phyloP scores from a whole-genome alignment of 345 rosid genomes.

The Zanthoxylum bungeanum region DNA sequence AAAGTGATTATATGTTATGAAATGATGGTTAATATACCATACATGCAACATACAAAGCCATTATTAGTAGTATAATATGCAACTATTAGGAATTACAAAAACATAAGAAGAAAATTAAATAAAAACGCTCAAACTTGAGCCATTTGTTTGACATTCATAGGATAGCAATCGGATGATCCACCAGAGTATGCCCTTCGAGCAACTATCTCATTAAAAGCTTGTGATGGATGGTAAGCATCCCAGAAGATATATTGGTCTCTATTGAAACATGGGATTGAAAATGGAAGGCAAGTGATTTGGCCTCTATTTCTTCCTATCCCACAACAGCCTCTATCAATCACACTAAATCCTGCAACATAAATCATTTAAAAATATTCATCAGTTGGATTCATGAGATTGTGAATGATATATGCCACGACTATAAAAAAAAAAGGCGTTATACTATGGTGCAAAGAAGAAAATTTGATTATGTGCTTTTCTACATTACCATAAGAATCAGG shows the following conservation, averaged over 20 bases:
- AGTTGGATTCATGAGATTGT: too few species aligned
- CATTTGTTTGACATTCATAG: conserved; percentile 52
- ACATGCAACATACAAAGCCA: too few species aligned
- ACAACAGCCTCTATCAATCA: conserved; percentile 59
- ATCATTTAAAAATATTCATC: too few species aligned
- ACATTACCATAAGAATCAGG: conserved; percentile 38
- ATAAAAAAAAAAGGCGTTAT: too few species aligned
- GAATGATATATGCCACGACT: too few species aligned
- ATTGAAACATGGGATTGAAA: conserved; percentile 46
- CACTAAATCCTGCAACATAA: conserved; percentile 38
- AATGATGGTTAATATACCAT: too few species aligned
- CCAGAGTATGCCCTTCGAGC: conserved; percentile 49
- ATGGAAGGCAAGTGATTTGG: conserved; percentile 62
- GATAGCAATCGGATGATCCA: conserved; percentile 48
- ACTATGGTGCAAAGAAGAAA: background rate
- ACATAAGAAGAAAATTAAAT: background rate
- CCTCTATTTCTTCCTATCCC: conserved; percentile 65
- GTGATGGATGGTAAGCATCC: conserved; percentile 72
- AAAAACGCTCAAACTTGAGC: conserved; percentile 27
- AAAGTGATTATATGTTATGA: too few species aligned
- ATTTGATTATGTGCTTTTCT: background rate
- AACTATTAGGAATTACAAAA: background rate
- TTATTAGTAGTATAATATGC: too few species aligned
- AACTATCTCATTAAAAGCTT: conserved; percentile 55
- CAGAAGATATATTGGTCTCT: conserved; percentile 57